Evolutionary conservation across 2,329 filamentous ascomycete genomes (phyloP), one percentile per base, ranked within the genome.

Genomic region (Neonectria magnoliae): DNA sequence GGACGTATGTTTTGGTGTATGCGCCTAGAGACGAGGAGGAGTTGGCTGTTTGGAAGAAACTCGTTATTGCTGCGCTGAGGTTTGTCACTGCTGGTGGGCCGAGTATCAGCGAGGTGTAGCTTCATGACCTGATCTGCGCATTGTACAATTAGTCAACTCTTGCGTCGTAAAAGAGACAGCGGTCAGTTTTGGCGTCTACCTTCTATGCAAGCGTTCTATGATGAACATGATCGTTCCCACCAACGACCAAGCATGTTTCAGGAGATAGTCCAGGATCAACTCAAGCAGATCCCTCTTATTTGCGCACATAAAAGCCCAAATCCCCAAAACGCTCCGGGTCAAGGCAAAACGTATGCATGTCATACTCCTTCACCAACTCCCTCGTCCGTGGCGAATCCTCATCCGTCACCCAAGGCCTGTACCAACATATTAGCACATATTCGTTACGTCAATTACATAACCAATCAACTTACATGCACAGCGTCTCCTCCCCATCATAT

Each of bases 391-490:
- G 50, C 29, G 61, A 60, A 42, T 54, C 56, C 10, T 64, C 41
- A 27, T 64, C 50, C 3, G 56, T 51, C 29, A 8, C 2, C 56
- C 56, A 64, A 9, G 61, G 61, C 13, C 61, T 64, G 5, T 11
- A 16, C 20, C 18, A 45, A 4, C 14, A 45, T 11, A 45, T 45
- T 11, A 45, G 22, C 22, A 25, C 25, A 25, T 2, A 5, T 25
- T 25, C 5, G 25, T 25, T 5, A 25, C 25, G n/a, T n/a, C n/a
- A n/a, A 25, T 25, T 25, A 25, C 25, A 6, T 25, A 5, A 5
- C 25, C 25, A 25, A n/a, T 2, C 36, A 38, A 38, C 36, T 38
- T n/a, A 38, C 36, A 3, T 1, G 36, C 36, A 38, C 36, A 38
- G 14, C 36, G 5, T 7, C 5, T 38, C 36, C 14, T 38, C 6